Conservation (phyloP, 192 early-diverging fungal genomes). For the Coemansia javaensis region DNA sequence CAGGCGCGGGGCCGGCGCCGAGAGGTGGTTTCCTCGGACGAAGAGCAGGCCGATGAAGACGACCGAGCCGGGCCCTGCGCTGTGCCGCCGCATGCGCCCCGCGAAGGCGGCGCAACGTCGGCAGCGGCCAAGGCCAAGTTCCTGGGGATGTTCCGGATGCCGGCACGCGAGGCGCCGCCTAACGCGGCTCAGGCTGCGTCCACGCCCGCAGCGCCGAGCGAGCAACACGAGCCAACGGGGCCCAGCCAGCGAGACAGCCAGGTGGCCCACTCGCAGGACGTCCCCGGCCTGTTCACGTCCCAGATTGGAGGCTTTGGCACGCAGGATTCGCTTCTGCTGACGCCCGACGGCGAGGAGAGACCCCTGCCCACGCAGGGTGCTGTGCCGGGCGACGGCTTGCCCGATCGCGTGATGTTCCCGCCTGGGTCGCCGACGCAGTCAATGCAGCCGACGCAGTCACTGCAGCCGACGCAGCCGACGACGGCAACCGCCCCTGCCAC, state of each 20-base stretch:
- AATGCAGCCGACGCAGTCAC: neutral
- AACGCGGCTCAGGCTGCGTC: neutral
- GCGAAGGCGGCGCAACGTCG: neutral
- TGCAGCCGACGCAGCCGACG: constrained; percentile 20
- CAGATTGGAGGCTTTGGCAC: constrained; percentile 18
- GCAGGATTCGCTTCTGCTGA: constrained; percentile 46
- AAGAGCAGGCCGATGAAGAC: constrained; percentile 11
- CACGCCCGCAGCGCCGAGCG: neutral
- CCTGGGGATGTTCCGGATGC: constrained; percentile 44
- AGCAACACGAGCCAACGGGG: neutral
- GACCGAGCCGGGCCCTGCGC: neutral
- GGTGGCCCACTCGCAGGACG: constrained; percentile 18
- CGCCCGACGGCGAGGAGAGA: constrained; percentile 11
- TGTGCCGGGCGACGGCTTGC: neutral
- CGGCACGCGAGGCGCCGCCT: constrained; percentile 4
- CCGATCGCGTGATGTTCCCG: neutral
- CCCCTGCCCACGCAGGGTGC: neutral
- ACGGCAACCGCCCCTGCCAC: neutral
- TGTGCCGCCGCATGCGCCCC: neutral
- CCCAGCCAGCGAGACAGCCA: constrained; percentile 4
- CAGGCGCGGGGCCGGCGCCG: neutral
- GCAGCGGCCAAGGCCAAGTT: constrained; percentile 27
- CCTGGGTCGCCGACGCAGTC: neutral
- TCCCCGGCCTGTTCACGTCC: constrained; percentile 20
- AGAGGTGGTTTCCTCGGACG: constrained; percentile 12